Evolutionary conservation across 805 yeast genomes (phyloP).

Genomic region (Lachancea waltii): DNA sequence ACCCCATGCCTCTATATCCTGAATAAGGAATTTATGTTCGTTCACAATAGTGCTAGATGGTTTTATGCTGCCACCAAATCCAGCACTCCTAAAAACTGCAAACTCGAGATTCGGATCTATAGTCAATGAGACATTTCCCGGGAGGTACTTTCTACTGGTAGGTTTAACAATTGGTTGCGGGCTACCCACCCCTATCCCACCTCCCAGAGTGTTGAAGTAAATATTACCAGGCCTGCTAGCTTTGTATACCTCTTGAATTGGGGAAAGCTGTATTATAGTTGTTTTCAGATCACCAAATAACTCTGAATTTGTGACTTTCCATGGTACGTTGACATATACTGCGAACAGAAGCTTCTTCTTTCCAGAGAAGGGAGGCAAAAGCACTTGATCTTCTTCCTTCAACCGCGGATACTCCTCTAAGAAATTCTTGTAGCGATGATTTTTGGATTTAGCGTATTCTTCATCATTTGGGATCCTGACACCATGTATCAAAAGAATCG

Average conservation of each 20-base stretch:
- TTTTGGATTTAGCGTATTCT: slow-evolving; percentile 23
- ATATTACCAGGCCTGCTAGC: slow-evolving; percentile 37
- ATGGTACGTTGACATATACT: slow-evolving; percentile 59
- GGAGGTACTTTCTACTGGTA: slow-evolving; percentile 41
- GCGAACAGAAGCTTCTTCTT: slow-evolving; percentile 51
- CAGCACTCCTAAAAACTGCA: slow-evolving; percentile 69
- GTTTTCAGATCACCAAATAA: slow-evolving; percentile 61
- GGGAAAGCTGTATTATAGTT: slow-evolving; percentile 59
- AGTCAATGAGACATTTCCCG: slow-evolving; percentile 77
- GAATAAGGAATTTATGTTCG: slow-evolving; percentile 66
- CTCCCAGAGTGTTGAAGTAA: slow-evolving; percentile 66
- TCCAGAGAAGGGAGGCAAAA: slow-evolving; percentile 18
- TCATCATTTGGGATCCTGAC: slow-evolving; percentile 35
- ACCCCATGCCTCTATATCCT: slow-evolving; percentile 88
- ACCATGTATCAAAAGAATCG: slow-evolving; percentile 66
- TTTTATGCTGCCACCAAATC: slow-evolving; percentile 44
- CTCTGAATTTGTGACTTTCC: slow-evolving; percentile 67
- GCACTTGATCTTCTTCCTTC: slow-evolving; percentile 27
- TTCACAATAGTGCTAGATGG: slow-evolving; percentile 35
- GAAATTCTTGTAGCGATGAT: slow-evolving; percentile 43
- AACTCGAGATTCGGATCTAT: slow-evolving; percentile 74
- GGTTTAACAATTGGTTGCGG: slow-evolving; percentile 54
- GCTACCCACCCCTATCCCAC: slow-evolving; percentile 80
- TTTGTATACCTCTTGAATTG: slow-evolving; percentile 52
- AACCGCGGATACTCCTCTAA: slow-evolving; percentile 42